Evolutionary conservation across 768 basidiomycete species (phyloP).

Genomic region (Termitomyces sp.): DNA sequence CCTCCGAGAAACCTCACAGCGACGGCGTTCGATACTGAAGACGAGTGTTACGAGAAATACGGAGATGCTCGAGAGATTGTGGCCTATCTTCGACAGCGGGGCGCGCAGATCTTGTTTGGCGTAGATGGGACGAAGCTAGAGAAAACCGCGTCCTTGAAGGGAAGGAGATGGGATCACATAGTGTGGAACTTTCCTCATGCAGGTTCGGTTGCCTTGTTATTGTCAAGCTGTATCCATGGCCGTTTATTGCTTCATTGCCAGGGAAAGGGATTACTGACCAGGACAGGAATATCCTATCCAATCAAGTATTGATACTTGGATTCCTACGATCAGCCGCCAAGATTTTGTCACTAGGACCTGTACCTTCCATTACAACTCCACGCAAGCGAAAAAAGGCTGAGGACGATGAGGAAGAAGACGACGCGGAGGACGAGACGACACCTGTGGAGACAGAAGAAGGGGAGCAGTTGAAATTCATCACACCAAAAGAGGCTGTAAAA

Average conservation of each 20-base stretch:
- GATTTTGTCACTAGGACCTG: constrained; percentile 51
- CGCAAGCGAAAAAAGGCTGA: constrained; percentile 40
- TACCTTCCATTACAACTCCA: constrained; percentile 34
- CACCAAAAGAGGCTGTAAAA: constrained; percentile 11
- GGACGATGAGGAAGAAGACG: constrained; percentile 42
- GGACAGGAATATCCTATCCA: constrained; percentile 86
- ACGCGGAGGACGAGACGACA: constrained; percentile 19
- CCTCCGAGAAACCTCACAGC: constrained; percentile 69
- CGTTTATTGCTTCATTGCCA: constrained; percentile 19
- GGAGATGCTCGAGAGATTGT: constrained; percentile 64
- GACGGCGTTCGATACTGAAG: constrained; percentile 80
- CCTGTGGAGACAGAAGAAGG: constrained; percentile 23
- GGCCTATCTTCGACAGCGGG: constrained; percentile 41
- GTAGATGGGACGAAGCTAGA: constrained; percentile 83
- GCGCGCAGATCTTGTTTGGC: constrained; percentile 69
- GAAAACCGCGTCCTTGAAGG: constrained; percentile 49
- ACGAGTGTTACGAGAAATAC: constrained; percentile 77
- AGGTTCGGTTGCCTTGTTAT: constrained; percentile 37
- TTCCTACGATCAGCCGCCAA: constrained; percentile 73
- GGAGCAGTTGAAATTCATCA: constrained; percentile 12
- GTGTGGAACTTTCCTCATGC: constrained; percentile 98
- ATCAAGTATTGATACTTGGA: constrained; percentile 76
- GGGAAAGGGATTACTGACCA: constrained; percentile 91
- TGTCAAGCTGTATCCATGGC: background rate
- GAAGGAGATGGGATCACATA: constrained; percentile 66